These are phyloP conservation scores for Kluyveromyces dobzhanskii DNA, from an alignment of 805 yeast genomes.

Conservation along the genomic window DNA sequence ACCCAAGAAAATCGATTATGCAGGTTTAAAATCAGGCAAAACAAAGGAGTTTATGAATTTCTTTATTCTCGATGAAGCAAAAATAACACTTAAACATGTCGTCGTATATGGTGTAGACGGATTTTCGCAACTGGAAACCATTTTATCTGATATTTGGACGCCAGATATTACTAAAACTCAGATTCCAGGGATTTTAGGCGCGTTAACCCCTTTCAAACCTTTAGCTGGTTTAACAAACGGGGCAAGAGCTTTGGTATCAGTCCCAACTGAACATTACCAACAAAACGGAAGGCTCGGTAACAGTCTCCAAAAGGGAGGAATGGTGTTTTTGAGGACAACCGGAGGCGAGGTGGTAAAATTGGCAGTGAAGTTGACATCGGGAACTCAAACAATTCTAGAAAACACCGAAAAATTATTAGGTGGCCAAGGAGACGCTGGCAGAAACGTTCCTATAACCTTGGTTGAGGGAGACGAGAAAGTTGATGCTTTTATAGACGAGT, in stretches of 20 bases:
- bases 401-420: slow-evolving; percentile 72
- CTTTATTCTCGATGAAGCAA: slow-evolving; percentile 81
- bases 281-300: slow-evolving; percentile 63
- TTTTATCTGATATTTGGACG: slow-evolving; percentile 68
- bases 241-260: slow-evolving; percentile 58
- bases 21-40: slow-evolving; percentile 79
- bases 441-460: slow-evolving; percentile 18
- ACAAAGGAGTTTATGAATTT: slow-evolving; percentile 78
- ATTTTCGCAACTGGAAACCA: slow-evolving; percentile 45
- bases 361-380: slow-evolving; percentile 80
- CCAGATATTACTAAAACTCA: slow-evolving; percentile 84
- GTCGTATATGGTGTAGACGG: slow-evolving; percentile 74
- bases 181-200: slow-evolving; percentile 71
- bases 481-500: slow-evolving; percentile 22
- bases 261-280: slow-evolving; percentile 67
- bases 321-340: slow-evolving; percentile 65
- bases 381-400: slow-evolving; percentile 76
- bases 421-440: slow-evolving; percentile 55
- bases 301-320: slow-evolving; percentile 68
- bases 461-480: slow-evolving; percentile 11
- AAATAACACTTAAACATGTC: slow-evolving; percentile 52
- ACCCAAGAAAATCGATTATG: slow-evolving; percentile 81
- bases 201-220: slow-evolving; percentile 74
- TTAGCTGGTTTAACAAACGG: slow-evolving; percentile 74
- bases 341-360: slow-evolving; percentile 71